These are phyloP conservation scores for Plasmodium chabaudi DNA, from an alignment of 169 alveolate species.

Conservation along the genomic window DNA sequence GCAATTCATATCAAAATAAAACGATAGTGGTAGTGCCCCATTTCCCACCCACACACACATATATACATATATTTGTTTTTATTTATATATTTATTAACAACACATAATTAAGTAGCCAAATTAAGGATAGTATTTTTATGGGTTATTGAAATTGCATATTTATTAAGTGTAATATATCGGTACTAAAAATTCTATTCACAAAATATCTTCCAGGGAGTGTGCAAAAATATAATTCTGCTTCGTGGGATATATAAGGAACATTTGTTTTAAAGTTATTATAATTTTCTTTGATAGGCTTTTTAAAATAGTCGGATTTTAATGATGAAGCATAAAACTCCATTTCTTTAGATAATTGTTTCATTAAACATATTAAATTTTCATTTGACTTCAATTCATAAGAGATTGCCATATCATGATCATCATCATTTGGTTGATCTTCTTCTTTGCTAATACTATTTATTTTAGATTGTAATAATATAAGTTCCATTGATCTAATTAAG, in stretches of 20 bases:
- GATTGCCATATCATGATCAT: not conserved
- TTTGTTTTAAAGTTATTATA: slow-evolving; percentile 7
- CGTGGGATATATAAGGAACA: not conserved
- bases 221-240: slow-evolving; percentile 13
- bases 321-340: slow-evolving; percentile 14
- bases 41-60: too few species aligned
- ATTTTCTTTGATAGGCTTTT: slow-evolving; percentile 7
- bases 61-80: too few species aligned
- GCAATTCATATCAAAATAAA: too few species aligned
- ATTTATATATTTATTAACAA: too few species aligned
- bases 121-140: not conserved
- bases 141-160: not conserved
- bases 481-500: slow-evolving; percentile 33
- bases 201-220: slow-evolving; percentile 23
- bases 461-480: slow-evolving; percentile 1
- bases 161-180: not conserved
- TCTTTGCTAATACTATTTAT: not conserved
- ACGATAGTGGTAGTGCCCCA: too few species aligned
- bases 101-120: too few species aligned
- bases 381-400: not conserved
- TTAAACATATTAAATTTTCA: slow-evolving; percentile 28
- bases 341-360: slow-evolving; percentile 30
- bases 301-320: slow-evolving; percentile 4
- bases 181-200: slow-evolving; percentile 3
- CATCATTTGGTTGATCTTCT: too few species aligned